A percentile compares a stretch with the other conserved stretches of the same genome.
Conservation (phyloP, 768 basidiomycete species). For the Vishniacozyma victoriae region DNA sequence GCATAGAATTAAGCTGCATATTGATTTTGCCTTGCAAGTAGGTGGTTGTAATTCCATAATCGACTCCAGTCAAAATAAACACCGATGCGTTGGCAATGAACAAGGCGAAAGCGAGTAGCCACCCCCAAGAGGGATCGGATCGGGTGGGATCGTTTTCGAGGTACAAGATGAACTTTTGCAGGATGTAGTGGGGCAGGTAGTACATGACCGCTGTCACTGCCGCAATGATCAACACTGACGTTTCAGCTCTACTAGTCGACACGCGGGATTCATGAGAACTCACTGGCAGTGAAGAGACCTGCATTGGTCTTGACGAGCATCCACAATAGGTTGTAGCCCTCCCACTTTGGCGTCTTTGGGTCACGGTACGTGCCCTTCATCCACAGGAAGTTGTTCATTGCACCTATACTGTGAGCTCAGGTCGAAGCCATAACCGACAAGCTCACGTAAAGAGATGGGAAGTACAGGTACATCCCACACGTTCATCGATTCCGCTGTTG, state of each 20-base stretch:
- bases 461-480: constrained; percentile 84
- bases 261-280: constrained; percentile 15
- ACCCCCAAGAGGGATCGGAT: constrained; percentile 62
- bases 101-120: constrained; percentile 54
- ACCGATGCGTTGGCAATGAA: constrained; percentile 40
- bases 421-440: background rate
- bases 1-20: constrained; percentile 72
- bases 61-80: constrained; percentile 48
- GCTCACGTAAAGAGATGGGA: constrained; percentile 61
- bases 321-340: constrained; percentile 41
- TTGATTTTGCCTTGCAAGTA: constrained; percentile 64
- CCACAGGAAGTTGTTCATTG: constrained; percentile 25
- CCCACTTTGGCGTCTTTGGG: constrained; percentile 17
- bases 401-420: constrained; percentile 17
- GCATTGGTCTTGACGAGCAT: constrained; percentile 39
- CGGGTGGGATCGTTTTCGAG: constrained; percentile 61
- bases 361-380: constrained; percentile 36
- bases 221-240: constrained; percentile 34
- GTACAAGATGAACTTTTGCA: constrained; percentile 59
- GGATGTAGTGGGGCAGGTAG: constrained; percentile 56
- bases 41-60: constrained; percentile 52
- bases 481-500: constrained; percentile 66
- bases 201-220: constrained; percentile 38
- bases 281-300: constrained; percentile 32
- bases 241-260: background rate